These are phyloP conservation scores for Colletotrichum graminicola DNA, from an alignment of 2,329 filamentous ascomycete species.

Conservation along the genomic window DNA sequence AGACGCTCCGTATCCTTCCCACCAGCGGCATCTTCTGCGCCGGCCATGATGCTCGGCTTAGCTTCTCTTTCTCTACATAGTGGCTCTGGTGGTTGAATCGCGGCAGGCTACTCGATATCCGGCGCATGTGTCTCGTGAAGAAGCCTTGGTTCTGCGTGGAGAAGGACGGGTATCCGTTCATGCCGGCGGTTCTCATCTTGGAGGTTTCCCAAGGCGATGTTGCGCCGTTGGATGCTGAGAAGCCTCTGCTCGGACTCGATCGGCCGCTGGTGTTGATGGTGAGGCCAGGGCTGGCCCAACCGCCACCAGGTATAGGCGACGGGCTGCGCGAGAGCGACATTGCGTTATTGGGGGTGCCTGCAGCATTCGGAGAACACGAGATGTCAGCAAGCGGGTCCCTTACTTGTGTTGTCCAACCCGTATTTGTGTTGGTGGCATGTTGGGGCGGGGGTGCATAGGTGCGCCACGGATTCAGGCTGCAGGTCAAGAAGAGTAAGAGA, in stretches of 20 bases:
- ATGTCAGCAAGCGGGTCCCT: conserved; percentile 41
- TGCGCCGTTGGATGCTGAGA: conserved; percentile 64
- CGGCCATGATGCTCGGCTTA: conserved; percentile 69
- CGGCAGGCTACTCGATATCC: conserved; percentile 83
- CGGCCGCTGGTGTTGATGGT: conserved; percentile 77
- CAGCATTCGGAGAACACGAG: conserved; percentile 41
- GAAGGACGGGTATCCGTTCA: conserved; percentile 82
- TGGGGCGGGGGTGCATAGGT: conserved; percentile 10
- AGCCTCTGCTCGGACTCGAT: conserved; percentile 72
- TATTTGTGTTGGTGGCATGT: conserved; percentile 34
- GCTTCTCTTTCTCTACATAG: conserved; percentile 84
- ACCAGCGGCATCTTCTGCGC: conserved; percentile 59
- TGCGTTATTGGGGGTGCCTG: conserved; percentile 67
- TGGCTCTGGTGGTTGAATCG: conserved; percentile 70
- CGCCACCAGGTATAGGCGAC: conserved; percentile 84
- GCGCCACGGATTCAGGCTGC: conserved; percentile 24
- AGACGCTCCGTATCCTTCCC: conserved; percentile 60
- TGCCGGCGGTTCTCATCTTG: conserved; percentile 79
- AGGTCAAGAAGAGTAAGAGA: conserved; percentile 30
- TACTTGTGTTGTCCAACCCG: conserved; percentile 28
- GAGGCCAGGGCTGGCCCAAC: conserved; percentile 88
- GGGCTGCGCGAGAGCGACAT: conserved; percentile 93
- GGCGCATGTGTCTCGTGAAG: conserved; percentile 86
- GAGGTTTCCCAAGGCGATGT: conserved; percentile 85
- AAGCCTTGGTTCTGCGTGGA: conserved; percentile 87